Percentiles rank a stretch among this genome's conserved stretches.
phyloP scores from a whole-genome alignment of 179 eudicot species.

The Actinidia chinensis region DNA sequence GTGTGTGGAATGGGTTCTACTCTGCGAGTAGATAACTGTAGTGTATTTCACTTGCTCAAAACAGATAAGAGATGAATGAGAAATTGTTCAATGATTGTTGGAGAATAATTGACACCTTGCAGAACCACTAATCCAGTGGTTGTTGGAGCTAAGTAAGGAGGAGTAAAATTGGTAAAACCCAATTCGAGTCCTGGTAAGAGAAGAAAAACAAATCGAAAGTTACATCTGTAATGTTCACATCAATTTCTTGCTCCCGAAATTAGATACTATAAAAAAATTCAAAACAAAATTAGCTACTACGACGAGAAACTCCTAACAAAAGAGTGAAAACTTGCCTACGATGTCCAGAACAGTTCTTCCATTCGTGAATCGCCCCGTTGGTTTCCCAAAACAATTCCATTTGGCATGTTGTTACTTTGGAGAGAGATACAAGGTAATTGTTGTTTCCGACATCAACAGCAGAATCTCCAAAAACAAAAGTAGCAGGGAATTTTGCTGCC shows the following conservation, averaged over 20 bases:
- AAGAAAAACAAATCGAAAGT: not conserved
- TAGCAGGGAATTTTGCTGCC: constrained; percentile 36
- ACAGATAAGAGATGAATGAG: no score
- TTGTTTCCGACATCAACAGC: constrained; percentile 75
- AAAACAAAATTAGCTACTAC: not conserved
- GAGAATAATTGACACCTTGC: constrained; percentile 83
- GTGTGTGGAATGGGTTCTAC: no score
- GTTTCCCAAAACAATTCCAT: constrained; percentile 62
- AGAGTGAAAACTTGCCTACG: constrained; percentile 41
- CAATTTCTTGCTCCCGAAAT: not conserved
- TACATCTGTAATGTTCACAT: not conserved
- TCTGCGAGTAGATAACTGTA: no score
- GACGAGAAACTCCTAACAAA: not conserved
- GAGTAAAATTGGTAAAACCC: constrained; percentile 52
- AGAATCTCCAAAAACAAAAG: constrained; percentile 80
- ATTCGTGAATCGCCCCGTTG: constrained; percentile 73
- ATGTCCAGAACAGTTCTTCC: constrained; percentile 76
- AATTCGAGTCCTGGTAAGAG: constrained; percentile 51
- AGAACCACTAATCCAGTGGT: constrained; percentile 50
- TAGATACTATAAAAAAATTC: no score
- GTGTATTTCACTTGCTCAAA: no score
- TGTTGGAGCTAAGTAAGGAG: constrained; percentile 81
- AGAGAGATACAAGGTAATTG: constrained; percentile 60
- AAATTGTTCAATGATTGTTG: no score
- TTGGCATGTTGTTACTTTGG: constrained; percentile 60